phyloP scores from a whole-genome alignment of 2,329 filamentous ascomycete species.

The Microdochium nivale region DNA sequence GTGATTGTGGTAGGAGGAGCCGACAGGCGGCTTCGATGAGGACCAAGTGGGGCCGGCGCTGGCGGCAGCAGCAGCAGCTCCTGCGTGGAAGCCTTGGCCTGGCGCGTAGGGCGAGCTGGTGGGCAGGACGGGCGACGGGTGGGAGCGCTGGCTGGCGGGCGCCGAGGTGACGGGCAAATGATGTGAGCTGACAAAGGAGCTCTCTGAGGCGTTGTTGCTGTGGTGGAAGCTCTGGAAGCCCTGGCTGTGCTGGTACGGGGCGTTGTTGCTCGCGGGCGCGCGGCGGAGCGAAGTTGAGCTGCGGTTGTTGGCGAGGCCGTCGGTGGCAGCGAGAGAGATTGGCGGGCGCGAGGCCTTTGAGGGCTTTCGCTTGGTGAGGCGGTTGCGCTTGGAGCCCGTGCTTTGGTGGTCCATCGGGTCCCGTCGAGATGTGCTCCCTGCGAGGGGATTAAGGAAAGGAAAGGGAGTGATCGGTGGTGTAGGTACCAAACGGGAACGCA shows the following conservation, averaged over 20 bases:
- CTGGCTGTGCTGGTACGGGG: conserved; percentile 10
- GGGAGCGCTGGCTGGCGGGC: conserved; percentile 24
- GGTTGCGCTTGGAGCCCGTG: conserved; percentile 33
- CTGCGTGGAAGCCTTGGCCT: conserved; percentile 3
- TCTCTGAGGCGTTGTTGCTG: conserved; percentile 34
- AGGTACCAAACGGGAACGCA: too few relatives aligned
- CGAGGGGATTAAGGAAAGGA: too few relatives aligned
- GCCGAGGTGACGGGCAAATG: conserved; percentile 13
- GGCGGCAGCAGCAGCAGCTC: conserved; percentile 12
- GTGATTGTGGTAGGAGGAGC: neutral
- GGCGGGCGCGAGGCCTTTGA: conserved; percentile 5
- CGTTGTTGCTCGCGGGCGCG: conserved; percentile 35
- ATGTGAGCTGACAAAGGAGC: conserved; percentile 30
- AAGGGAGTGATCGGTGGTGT: too few relatives aligned
- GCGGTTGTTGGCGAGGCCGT: conserved; percentile 46
- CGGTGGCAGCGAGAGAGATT: conserved; percentile 2
- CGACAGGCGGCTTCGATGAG: neutral
- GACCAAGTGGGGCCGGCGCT: conserved; percentile 4
- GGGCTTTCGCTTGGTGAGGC: neutral
- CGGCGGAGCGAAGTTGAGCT: conserved; percentile 55
- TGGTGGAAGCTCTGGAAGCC: conserved; percentile 6
- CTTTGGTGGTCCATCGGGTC: conserved; percentile 33
- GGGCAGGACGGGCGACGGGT: conserved; percentile 36
- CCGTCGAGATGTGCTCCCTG: neutral
- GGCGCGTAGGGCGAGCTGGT: conserved; percentile 13